A percentile compares a stretch with the other conserved stretches of the same genome.
These are phyloP conservation scores for Rhynchosporium graminicola DNA, from an alignment of 2,329 filamentous ascomycete genomes.

Conservation along the genomic window DNA sequence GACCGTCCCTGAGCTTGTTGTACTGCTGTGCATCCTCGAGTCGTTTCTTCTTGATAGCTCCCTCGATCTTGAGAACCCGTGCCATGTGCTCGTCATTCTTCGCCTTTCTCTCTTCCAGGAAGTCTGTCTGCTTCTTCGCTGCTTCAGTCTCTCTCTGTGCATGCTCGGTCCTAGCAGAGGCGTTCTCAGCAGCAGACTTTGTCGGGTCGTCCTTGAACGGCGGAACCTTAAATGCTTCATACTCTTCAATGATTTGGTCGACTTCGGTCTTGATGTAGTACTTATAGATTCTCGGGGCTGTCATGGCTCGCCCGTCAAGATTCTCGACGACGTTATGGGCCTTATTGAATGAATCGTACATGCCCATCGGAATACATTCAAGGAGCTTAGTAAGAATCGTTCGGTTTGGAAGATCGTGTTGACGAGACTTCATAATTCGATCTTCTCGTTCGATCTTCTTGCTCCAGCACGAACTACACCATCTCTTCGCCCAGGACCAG, in stretches of 20 bases:
- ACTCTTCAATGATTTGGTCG: slow-evolving; percentile 33
- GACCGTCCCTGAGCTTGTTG: slow-evolving; percentile 33
- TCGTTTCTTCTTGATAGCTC: slow-evolving; percentile 30
- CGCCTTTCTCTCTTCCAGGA: slow-evolving; percentile 34
- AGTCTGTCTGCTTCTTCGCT: slow-evolving; percentile 31
- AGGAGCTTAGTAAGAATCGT: slow-evolving; percentile 34
- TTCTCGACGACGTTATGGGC: slow-evolving; percentile 37
- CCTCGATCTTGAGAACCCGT: slow-evolving; percentile 36
- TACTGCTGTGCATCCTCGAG: slow-evolving; percentile 32
- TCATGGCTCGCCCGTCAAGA: slow-evolving; percentile 25
- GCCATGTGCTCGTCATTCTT: slow-evolving; percentile 36
- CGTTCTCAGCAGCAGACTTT: slow-evolving; percentile 33
- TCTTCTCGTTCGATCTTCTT: slow-evolving; percentile 37
- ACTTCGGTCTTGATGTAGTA: slow-evolving; percentile 36
- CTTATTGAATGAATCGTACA: slow-evolving; percentile 39
- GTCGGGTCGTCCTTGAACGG: slow-evolving; percentile 33
- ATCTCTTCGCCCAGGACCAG: slow-evolving; percentile 40
- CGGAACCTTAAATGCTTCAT: slow-evolving; percentile 34
- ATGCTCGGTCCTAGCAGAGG: slow-evolving; percentile 28
- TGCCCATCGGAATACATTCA: slow-evolving; percentile 38
- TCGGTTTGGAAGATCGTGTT: slow-evolving; percentile 27
- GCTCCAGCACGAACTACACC: slow-evolving; percentile 37
- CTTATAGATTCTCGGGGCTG: slow-evolving; percentile 36
- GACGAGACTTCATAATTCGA: slow-evolving; percentile 34
- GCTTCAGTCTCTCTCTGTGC: slow-evolving; percentile 31